Base-by-base conservation (phyloP, 2,329 filamentous ascomycete genomes). In the Clarireedia monteithiana region DNA sequence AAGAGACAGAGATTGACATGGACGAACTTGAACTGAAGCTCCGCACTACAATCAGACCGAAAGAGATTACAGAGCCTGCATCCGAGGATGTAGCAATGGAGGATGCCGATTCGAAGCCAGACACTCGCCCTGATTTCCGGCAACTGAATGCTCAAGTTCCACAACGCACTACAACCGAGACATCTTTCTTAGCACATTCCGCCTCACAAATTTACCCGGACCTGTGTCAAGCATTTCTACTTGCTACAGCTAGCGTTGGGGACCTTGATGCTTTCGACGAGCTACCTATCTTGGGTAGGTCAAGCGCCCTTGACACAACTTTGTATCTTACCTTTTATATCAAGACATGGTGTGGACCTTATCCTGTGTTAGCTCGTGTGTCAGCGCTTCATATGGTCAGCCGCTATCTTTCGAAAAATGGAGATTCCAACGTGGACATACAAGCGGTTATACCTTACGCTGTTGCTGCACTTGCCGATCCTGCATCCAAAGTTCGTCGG, bases 391-490 rank as follows among this genome's bases (percentile, higher is more conserved):
- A 84, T 42, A 77, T 83, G 66, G 79, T 83, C 14, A 81, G 83
- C 58, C 75, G 75, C 30, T 75, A 77, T 26, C 69, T 90, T 17
- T 80, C 81, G 53, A 70, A 72, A 9, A 71, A 72, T 14, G 76
- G 79, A 57, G 75, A 74, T 53, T 69, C 67, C 23, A 73, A 74
- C 20, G 67, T 80, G 6, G 88, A 96, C 67, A 77, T 91, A 49
- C 92, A 97, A 68, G 81, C 83, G 10, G 69, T 96, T 17, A 68
- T 96, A n/a, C 92, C 92, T 2, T 96, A 95, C 71, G 75, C 86
- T 34, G 73, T 96, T 47, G 76, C 80, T 39, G 88, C 87, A 23
- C 78, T 97, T 17, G 77, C 82, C 24, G 92, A 97, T 68, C 73
- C 83, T 5, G 88, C 88, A 1, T 84, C 85, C 60, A 83, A 83